Conservation (phyloP, 1,284 basidiomycete genomes). For the Violaceomyces palustris region DNA sequence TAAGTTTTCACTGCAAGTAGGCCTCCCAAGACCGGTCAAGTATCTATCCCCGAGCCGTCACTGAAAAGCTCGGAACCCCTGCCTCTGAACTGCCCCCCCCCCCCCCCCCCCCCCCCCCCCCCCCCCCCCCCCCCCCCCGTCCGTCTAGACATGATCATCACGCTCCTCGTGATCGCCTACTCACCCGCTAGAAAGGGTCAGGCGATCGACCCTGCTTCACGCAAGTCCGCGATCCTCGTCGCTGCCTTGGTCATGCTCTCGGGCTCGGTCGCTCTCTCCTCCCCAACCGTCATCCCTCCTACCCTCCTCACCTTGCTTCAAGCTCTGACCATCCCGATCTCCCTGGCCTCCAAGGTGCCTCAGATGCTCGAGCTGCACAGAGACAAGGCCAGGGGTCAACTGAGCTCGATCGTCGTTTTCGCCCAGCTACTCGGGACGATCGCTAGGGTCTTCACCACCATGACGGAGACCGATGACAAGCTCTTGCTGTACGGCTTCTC, state of each 20-base stretch:
- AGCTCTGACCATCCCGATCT: constrained; percentile 47
- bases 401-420: constrained; percentile 50
- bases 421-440: constrained; percentile 48
- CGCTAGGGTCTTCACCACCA: constrained; percentile 50
- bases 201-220: constrained; percentile 25
- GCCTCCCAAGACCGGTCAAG: too few species aligned
- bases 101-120: too few species aligned
- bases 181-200: constrained; percentile 20
- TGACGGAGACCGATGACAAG: constrained; percentile 50
- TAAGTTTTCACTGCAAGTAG: constrained; percentile 7
- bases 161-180: constrained; percentile 42
- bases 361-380: constrained; percentile 49
- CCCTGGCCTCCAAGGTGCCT: constrained; percentile 48
- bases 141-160: constrained; percentile 46
- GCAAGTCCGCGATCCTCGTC: constrained; percentile 48
- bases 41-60: too few species aligned
- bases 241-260: constrained; percentile 77
- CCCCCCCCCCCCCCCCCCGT: neutral
- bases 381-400: constrained; percentile 44
- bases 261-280: constrained; percentile 61
- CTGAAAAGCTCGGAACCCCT: too few species aligned
- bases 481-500: constrained; percentile 50
- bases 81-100: too few species aligned
- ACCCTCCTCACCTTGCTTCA: constrained; percentile 39
- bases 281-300: constrained; percentile 28